These are phyloP conservation scores for Gaeumannomyces sp. DNA, from an alignment of 2,329 filamentous ascomycete species.

Conservation along the genomic window DNA sequence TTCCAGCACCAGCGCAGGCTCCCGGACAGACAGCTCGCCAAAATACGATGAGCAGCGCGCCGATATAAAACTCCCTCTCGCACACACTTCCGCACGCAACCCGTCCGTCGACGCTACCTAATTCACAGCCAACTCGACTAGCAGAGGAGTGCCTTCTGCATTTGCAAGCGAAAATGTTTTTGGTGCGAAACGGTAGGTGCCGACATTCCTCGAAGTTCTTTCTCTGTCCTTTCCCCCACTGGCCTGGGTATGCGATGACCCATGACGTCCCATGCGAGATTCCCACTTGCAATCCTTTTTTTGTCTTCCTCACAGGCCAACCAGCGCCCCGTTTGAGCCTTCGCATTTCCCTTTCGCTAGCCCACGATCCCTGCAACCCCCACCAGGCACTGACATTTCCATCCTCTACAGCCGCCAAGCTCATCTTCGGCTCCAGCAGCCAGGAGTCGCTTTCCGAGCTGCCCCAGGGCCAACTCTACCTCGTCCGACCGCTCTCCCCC, in stretches of 20 bases:
- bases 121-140: background rate
- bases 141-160: background rate
- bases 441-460: conserved; percentile 94
- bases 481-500: conserved; percentile 88
- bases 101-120: background rate
- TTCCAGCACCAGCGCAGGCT: background rate
- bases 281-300: no score
- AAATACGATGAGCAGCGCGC: background rate
- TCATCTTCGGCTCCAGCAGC: conserved; percentile 79
- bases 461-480: conserved; percentile 91
- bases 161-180: conserved; percentile 28
- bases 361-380: background rate
- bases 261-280: no score
- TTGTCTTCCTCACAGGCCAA: no score
- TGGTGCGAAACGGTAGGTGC: conserved; percentile 35
- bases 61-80: background rate
- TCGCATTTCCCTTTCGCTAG: background rate
- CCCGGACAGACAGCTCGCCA: background rate
- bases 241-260: no score
- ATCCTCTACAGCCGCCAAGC: conserved; percentile 66
- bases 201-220: background rate
- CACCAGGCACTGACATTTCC: conserved; percentile 10
- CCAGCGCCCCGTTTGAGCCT: no score
- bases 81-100: background rate
- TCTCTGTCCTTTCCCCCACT: background rate